A percentile compares a stretch with the other conserved stretches of the same genome.
phyloP scores from a whole-genome alignment of 2,329 filamentous ascomycete species.

The Cercospora brassicicola region DNA sequence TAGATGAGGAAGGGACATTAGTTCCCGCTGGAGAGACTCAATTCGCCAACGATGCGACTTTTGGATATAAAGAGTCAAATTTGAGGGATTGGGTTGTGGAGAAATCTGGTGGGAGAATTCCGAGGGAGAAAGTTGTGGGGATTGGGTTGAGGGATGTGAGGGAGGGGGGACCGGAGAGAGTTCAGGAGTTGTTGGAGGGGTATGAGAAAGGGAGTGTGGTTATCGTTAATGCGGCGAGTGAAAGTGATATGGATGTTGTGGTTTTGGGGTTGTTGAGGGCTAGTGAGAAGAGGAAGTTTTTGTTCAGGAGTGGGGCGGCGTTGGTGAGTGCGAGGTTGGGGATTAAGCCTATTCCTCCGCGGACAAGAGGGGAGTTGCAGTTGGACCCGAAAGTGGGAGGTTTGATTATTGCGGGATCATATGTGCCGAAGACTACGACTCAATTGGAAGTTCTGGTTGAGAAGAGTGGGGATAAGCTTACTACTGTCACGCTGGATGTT shows the following conservation, averaged over 20 bases:
- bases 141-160: conserved; percentile 54
- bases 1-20: conserved; percentile 52
- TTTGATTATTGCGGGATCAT: conserved; percentile 58
- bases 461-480: conserved; percentile 45
- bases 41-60: conserved; percentile 59
- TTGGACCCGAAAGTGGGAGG: conserved; percentile 47
- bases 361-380: conserved; percentile 49
- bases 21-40: conserved; percentile 56
- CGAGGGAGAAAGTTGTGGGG: conserved; percentile 44
- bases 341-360: conserved; percentile 54
- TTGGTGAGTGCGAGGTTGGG: conserved; percentile 55
- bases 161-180: conserved; percentile 45
- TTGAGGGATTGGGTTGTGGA: conserved; percentile 56
- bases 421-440: conserved; percentile 60
- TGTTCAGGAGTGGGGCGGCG: conserved; percentile 51
- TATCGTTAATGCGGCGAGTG: conserved; percentile 55
- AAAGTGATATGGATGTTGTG: conserved; percentile 58
- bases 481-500: conserved; percentile 52
- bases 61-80: conserved; percentile 58
- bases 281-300: conserved; percentile 44
- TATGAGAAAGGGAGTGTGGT: conserved; percentile 47
- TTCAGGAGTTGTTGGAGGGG: conserved; percentile 45
- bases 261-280: conserved; percentile 50
- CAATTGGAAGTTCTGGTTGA: conserved; percentile 51
- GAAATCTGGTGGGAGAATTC: conserved; percentile 51